Evolutionary conservation across 352 stramenopile genomes (phyloP).

Genomic region (Globisporangium canariense): DNA sequence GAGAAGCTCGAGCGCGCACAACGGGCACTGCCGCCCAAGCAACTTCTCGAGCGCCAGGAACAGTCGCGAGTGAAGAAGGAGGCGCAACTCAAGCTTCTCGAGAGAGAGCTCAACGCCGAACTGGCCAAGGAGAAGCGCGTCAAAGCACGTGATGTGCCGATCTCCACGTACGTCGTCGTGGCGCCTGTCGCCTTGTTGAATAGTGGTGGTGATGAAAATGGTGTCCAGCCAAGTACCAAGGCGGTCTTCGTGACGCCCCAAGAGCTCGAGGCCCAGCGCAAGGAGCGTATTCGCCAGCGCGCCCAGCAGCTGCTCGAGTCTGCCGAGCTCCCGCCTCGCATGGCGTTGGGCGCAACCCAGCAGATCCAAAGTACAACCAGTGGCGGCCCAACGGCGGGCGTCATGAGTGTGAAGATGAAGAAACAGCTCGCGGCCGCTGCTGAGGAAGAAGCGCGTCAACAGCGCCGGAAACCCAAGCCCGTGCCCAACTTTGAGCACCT

Average conservation of each 20-base stretch:
- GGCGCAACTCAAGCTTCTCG: slow-evolving; percentile 31
- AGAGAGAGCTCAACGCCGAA: slow-evolving; percentile 35
- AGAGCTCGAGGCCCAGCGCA: slow-evolving; percentile 36
- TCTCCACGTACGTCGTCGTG: slow-evolving; percentile 41
- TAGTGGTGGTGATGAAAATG: slow-evolving; percentile 12
- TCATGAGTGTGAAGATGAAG: slow-evolving; percentile 50
- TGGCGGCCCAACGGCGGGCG: background rate
- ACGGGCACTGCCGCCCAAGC: slow-evolving; percentile 39
- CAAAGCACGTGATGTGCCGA: slow-evolving; percentile 46
- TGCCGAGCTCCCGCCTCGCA: slow-evolving; percentile 44
- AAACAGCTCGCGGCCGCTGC: slow-evolving; percentile 41
- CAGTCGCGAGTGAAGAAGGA: slow-evolving; percentile 34
- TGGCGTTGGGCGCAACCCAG: slow-evolving; percentile 23
- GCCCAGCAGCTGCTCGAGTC: slow-evolving; percentile 41
- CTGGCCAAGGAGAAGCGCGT: slow-evolving; percentile 34
- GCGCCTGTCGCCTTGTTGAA: slow-evolving; percentile 1
- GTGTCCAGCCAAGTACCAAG: background rate
- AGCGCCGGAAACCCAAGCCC: slow-evolving; percentile 32
- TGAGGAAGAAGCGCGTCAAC: slow-evolving; percentile 31
- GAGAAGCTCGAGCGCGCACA: slow-evolving; percentile 41
- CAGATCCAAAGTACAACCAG: background rate
- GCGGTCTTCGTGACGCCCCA: slow-evolving; percentile 9
- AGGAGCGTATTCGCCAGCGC: slow-evolving; percentile 49
- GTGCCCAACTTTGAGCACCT: slow-evolving; percentile 65
- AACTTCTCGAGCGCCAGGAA: slow-evolving; percentile 53